A percentile compares a stretch with the other conserved stretches of the same genome.
Conservation (phyloP, 257 asterid genomes). For the Mitragyna speciosa region DNA sequence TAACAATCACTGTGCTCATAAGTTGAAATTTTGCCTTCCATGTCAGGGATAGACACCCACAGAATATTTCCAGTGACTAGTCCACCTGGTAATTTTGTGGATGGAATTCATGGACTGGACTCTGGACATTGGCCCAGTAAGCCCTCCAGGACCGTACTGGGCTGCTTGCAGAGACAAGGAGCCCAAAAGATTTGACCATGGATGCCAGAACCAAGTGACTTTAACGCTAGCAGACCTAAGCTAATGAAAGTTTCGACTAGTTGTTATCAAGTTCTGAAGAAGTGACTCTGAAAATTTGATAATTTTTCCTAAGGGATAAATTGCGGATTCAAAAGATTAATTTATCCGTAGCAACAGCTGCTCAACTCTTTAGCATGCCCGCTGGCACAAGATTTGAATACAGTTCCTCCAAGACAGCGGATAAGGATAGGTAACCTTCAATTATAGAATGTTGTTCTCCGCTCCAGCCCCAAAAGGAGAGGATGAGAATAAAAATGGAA, state of each 20-base stretch:
- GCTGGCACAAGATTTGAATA: no score
- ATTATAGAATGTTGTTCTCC: not conserved
- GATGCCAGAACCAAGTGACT: not conserved
- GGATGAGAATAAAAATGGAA: not conserved
- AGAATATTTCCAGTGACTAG: not conserved
- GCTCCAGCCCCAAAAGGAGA: not conserved
- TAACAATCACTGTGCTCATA: not conserved
- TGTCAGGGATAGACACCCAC: not conserved
- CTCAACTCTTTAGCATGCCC: no score
- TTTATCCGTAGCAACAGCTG: no score
- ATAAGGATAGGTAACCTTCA: not conserved
- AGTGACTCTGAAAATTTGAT: not conserved
- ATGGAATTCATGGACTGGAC: not conserved
- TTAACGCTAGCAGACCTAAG: not conserved
- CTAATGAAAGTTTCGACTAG: not conserved
- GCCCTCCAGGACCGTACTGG: not conserved
- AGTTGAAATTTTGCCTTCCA: not conserved
- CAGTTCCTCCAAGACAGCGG: not conserved
- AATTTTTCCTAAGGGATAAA: not conserved
- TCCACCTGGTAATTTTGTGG: not conserved
- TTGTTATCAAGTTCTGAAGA: conserved; percentile 1
- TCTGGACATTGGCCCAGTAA: not conserved
- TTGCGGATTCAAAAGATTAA: no score
- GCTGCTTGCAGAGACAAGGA: not conserved
- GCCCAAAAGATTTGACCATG: conserved; percentile 9